Base-by-base conservation (phyloP, 208 protist genomes). In the Leishmania turanica region DNA sequence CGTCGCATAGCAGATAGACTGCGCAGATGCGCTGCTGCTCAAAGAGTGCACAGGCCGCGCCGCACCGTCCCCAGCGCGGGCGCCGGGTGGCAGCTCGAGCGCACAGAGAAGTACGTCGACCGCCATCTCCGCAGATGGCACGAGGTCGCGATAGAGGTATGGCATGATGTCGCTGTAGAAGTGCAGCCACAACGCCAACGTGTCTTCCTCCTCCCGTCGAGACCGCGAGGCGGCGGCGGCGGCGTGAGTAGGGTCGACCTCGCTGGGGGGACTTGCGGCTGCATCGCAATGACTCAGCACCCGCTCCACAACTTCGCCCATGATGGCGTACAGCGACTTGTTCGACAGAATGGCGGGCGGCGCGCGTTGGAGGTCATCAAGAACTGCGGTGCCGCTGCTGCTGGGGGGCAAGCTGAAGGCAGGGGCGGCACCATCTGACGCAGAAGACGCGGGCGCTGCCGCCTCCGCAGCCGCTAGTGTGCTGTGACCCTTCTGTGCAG, bases 101-200 rank as follows among this genome's bases (percentile, higher is more conserved):
- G 76, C 80, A 40, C 70, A 77, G 27, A 89, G 83, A 53, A 89
- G 77, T 27, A 81, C 77, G 56, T 78, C 73, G 19, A 82, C 65
- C 47, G 84, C 80, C 40, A 80, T 80, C 54, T 82, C 83, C n/a
- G 78, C 51, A 2, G 81, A 84, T 6, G 83, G n/a, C n/a, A 84
- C 80, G 73, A 89, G 79, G 34, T 86, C 82, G 45, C 82, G 60
- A 81, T 89, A 87, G 0, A 87, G 73, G 74, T 83, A 84, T 13
- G 86, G 86, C 68, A 89, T 70, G 15, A 87, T 56, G 31, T 75
- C 80, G 24, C 60, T 75, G 66, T 87, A 82, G 53, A 85, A 86
- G n/a, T 45, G 51, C 40, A 83, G 65, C 86, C 86, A 89, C n/a
- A 71, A 53, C 6, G 31, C 27, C 71, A 89, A 80, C 34, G 65